Percentiles rank a stretch among this genome's conserved stretches.
Evolutionary conservation across 208 protist genomes (phyloP).

Genomic region (Porcisia hertigi): DNA sequence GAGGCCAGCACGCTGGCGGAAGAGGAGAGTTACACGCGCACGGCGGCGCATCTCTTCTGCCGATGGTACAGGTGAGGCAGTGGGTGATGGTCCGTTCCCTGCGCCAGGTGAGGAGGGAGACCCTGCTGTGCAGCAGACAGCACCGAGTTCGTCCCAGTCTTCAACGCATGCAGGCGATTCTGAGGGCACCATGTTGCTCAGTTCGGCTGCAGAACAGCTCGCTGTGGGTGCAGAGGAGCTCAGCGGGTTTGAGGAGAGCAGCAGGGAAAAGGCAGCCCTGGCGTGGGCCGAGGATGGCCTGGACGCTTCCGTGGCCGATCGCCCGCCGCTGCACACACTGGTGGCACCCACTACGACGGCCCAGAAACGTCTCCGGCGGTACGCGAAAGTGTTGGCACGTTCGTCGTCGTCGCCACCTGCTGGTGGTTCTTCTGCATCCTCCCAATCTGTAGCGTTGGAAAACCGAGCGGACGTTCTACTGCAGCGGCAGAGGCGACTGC

Average conservation of each 20-base stretch:
- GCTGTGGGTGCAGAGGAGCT: conserved; percentile 11
- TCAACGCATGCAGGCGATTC: background rate
- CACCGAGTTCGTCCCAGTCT: background rate
- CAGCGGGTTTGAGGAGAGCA: conserved; percentile 7
- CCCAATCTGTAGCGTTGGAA: background rate
- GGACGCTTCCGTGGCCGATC: conserved; percentile 11
- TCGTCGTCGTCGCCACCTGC: background rate
- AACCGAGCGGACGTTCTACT: conserved; percentile 11
- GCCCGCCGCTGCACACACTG: conserved; percentile 26
- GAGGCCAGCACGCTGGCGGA: conserved; percentile 8
- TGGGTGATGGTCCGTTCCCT: background rate
- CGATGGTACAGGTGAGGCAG: background rate
- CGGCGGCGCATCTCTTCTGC: background rate
- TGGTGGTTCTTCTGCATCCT: background rate
- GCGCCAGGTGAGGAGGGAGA: background rate
- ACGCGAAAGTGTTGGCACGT: conserved; percentile 7
- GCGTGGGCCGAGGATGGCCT: conserved; percentile 16
- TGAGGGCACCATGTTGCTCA: background rate
- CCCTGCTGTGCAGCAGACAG: background rate
- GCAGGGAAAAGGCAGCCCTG: conserved; percentile 7
- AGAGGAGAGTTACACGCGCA: background rate
- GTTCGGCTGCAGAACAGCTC: conserved; percentile 11
- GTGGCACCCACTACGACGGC: conserved; percentile 15
- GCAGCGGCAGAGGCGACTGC: conserved; percentile 29
- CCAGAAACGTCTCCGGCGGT: conserved; percentile 22